These are phyloP conservation scores for Ceraceosorus bombacis DNA, from an alignment of 1,284 basidiomycete genomes.

Conservation along the genomic window DNA sequence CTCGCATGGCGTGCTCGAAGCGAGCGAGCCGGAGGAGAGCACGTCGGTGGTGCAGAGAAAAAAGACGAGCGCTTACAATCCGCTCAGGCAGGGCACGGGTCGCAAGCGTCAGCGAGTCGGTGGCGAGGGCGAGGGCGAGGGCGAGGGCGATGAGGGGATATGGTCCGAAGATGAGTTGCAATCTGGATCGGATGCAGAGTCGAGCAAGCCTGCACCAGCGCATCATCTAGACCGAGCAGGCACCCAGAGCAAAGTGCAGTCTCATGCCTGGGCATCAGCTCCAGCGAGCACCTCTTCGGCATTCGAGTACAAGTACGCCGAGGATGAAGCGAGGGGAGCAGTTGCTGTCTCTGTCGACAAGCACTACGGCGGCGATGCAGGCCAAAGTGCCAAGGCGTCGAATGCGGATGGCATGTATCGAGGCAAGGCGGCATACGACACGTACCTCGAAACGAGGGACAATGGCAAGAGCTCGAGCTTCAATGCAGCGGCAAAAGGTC, in stretches of 20 bases:
- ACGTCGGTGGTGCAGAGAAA: background rate
- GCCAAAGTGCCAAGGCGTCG: background rate
- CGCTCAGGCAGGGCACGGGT: background rate
- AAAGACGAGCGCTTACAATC: background rate
- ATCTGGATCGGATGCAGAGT: background rate
- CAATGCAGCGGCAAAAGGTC: slow-evolving; percentile 53
- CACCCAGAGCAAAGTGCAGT: background rate
- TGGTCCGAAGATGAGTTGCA: background rate
- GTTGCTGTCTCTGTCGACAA: background rate
- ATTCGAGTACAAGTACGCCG: background rate
- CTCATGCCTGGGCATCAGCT: background rate
- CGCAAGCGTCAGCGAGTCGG: background rate
- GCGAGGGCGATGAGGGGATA: background rate
- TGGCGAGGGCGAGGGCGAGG: background rate
- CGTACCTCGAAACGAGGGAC: slow-evolving; percentile 63
- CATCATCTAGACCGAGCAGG: background rate
- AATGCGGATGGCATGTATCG: slow-evolving; percentile 78
- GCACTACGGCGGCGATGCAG: background rate
- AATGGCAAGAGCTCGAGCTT: slow-evolving; percentile 65
- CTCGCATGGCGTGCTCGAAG: background rate
- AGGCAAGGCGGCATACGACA: slow-evolving; percentile 72
- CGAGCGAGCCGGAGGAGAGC: too few species aligned
- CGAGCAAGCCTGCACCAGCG: background rate
- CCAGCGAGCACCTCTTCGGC: background rate
- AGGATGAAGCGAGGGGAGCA: background rate